Conservation (phyloP, 345 rosid species). For the Salix brachista region DNA sequence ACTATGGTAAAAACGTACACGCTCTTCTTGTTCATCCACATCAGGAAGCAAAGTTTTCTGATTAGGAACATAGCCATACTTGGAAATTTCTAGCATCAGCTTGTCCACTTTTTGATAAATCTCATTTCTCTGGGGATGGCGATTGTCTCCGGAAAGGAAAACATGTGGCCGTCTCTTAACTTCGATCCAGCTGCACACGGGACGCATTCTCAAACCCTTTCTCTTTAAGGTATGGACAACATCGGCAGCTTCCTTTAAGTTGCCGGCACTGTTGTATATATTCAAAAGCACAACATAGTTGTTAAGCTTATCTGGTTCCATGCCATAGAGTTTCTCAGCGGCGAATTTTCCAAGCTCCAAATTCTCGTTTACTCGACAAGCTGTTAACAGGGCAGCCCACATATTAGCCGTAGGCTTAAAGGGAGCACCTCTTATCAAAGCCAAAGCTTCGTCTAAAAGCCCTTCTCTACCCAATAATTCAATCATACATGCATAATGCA, state of each 20-base stretch:
- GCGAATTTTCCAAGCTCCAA: constrained; percentile 76
- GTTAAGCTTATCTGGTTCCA: constrained; percentile 78
- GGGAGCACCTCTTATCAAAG: constrained; percentile 58
- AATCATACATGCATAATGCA: constrained; percentile 81
- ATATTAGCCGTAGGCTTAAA: constrained; percentile 68
- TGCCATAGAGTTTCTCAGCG: constrained; percentile 71
- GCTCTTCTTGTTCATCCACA: constrained; percentile 59
- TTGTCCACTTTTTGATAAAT: constrained; percentile 60
- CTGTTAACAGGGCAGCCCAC: constrained; percentile 93
- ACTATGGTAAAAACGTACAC: constrained; percentile 46
- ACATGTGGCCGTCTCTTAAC: constrained; percentile 44
- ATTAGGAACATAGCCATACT: constrained; percentile 44
- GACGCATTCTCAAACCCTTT: constrained; percentile 71
- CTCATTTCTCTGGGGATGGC: constrained; percentile 49
- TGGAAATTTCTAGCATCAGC: constrained; percentile 54
- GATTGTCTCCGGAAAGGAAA: constrained; percentile 63
- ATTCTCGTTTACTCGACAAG: constrained; percentile 65
- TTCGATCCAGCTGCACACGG: constrained; percentile 79
- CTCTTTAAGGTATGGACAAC: constrained; percentile 59
- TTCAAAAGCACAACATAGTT: constrained; percentile 74
- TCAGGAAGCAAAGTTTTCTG: constrained; percentile 61
- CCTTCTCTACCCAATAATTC: constrained; percentile 77
- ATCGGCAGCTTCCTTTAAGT: constrained; percentile 59
- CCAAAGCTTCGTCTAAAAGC: constrained; percentile 75
- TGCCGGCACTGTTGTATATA: constrained; percentile 65